phyloP scores from a whole-genome alignment of 192 early-diverging fungal species.

The Linnemannia elongata region DNA sequence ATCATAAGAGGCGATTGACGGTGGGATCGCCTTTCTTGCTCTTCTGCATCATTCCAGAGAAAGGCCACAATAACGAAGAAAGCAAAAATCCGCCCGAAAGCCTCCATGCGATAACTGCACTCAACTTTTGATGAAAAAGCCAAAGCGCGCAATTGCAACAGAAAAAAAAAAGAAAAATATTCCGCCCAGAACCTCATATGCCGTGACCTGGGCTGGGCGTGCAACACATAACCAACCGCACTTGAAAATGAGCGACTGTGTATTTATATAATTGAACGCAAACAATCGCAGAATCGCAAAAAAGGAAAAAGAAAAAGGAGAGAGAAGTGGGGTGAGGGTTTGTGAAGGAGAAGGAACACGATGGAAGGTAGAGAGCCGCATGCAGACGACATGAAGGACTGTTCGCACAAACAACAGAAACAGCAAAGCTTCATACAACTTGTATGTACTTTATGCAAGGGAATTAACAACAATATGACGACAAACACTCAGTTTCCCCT shows the following conservation, averaged over 20 bases:
- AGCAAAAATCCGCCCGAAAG: neutral
- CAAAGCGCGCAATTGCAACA: neutral
- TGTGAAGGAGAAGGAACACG: neutral
- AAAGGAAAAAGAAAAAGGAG: slow-evolving; percentile 22
- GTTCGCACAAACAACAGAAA: neutral
- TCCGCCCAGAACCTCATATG: neutral
- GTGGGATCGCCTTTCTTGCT: neutral
- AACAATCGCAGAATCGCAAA: slow-evolving; percentile 32
- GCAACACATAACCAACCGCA: neutral
- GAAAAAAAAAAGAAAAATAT: neutral
- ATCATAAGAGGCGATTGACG: neutral
- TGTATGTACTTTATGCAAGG: too few species aligned
- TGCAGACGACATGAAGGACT: neutral
- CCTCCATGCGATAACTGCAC: neutral
- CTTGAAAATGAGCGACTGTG: neutral
- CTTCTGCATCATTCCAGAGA: neutral
- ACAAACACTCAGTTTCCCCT: too few species aligned
- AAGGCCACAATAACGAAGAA: too few species aligned
- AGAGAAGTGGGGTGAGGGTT: neutral
- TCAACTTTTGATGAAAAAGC: neutral
- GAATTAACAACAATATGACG: too few species aligned
- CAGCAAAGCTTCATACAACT: neutral
- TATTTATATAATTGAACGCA: slow-evolving; percentile 3
- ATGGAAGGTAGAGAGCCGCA: neutral
- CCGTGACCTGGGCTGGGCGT: neutral